These are phyloP conservation scores for Clarireedia homoeocarpa DNA, from an alignment of 2,329 filamentous ascomycete species.

Conservation along the genomic window DNA sequence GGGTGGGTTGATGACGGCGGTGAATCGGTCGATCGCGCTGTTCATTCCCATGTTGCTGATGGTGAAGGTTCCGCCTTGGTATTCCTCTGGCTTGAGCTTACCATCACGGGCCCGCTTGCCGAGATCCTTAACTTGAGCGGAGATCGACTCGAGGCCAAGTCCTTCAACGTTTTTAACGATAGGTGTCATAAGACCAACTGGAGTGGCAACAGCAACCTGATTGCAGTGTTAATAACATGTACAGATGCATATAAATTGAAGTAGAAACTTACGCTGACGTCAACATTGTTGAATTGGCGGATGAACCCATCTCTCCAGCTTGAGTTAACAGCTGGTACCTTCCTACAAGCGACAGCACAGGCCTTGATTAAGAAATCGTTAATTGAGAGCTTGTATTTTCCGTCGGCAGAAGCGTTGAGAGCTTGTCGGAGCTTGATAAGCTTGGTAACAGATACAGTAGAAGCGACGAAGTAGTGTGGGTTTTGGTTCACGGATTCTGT, in stretches of 20 bases:
- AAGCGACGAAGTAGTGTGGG: slow-evolving; percentile 96
- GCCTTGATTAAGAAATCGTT: slow-evolving; percentile 99
- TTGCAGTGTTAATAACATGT: neutral
- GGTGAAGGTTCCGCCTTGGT: slow-evolving; percentile 97
- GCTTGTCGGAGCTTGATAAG: slow-evolving; percentile 92
- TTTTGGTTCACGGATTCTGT: slow-evolving; percentile 85
- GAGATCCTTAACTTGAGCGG: slow-evolving; percentile 84
- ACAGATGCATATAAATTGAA: neutral
- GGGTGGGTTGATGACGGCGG: slow-evolving; percentile 97
- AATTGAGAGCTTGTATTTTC: slow-evolving; percentile 98
- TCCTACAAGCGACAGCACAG: slow-evolving; percentile 77
- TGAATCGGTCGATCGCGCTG: slow-evolving; percentile 89
- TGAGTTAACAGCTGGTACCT: slow-evolving; percentile 93
- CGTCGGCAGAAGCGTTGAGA: slow-evolving; percentile 79
- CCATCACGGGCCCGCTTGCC: slow-evolving; percentile 92
- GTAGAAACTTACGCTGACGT: slow-evolving; percentile 74
- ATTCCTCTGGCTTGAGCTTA: slow-evolving; percentile 99
- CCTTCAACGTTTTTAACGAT: slow-evolving; percentile 86
- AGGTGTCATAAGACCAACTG: slow-evolving; percentile 89
- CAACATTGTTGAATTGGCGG: slow-evolving; percentile 86
- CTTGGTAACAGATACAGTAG: slow-evolving; percentile 85
- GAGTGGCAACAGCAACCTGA: slow-evolving; percentile 55
- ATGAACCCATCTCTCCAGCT: slow-evolving; percentile 88
- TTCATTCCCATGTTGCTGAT: slow-evolving; percentile 99
- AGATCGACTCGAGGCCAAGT: slow-evolving; percentile 84